Conservation (phyloP, 192 early-diverging fungal species). For the Backusella parvicylindrica region DNA sequence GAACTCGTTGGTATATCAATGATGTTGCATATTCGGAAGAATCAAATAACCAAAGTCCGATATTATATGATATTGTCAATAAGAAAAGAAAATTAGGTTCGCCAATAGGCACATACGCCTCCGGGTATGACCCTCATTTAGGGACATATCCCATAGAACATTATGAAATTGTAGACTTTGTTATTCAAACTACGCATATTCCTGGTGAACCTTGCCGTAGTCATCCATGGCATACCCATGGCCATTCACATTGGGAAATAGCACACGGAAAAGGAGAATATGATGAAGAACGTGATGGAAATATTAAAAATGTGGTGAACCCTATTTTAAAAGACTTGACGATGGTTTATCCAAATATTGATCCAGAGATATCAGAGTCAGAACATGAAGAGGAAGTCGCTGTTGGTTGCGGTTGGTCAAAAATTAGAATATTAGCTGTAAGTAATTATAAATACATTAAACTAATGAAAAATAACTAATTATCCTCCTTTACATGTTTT, state of each 20-base stretch:
- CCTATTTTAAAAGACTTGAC: constrained; percentile 21
- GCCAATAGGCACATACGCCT: background rate
- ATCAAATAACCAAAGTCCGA: background rate
- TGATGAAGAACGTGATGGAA: constrained; percentile 4
- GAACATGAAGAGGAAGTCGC: background rate
- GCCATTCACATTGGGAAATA: constrained; percentile 33
- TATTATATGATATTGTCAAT: constrained; percentile 15
- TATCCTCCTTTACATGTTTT: background rate
- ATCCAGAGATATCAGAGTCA: constrained; percentile 4
- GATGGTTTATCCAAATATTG: constrained; percentile 21
- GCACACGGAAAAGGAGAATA: constrained; percentile 30
- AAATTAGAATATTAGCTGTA: constrained; percentile 26
- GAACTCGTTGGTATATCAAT: constrained; percentile 23
- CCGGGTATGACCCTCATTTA: constrained; percentile 25
- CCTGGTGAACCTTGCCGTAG: constrained; percentile 14
- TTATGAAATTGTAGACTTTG: constrained; percentile 30
- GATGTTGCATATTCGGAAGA: constrained; percentile 13
- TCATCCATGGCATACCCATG: constrained; percentile 38
- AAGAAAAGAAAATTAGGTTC: background rate
- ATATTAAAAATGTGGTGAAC: background rate
- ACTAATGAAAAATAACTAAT: background rate
- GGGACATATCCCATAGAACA: constrained; percentile 27
- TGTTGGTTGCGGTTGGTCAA: constrained; percentile 29
- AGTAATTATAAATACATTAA: background rate
- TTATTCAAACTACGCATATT: constrained; percentile 24